A percentile compares a stretch with the other conserved stretches of the same genome.
These are phyloP conservation scores for Fragilaria crotonensis DNA, from an alignment of 108 stramenopile genomes.

Conservation along the genomic window DNA sequence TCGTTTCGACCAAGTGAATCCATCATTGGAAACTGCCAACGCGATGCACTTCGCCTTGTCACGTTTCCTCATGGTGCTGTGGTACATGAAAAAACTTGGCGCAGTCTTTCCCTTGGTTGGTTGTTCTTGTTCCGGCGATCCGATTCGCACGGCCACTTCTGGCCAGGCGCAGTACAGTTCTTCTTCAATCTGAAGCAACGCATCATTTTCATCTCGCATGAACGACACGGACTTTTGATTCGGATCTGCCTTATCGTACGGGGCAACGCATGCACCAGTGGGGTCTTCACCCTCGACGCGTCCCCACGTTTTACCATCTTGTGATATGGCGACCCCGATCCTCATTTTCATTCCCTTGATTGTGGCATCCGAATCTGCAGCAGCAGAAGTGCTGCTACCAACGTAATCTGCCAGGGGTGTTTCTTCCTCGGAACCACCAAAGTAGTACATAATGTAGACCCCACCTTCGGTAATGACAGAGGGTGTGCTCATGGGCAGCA, in stretches of 20 bases:
- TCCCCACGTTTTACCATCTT: constrained; percentile 87
- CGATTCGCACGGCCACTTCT: constrained; percentile 62
- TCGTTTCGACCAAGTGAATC: constrained; percentile 74
- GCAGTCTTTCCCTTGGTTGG: constrained; percentile 17
- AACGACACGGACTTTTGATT: constrained; percentile 27
- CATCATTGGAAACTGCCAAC: constrained; percentile 68
- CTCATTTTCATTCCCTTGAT: constrained; percentile 86
- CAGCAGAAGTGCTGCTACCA: constrained; percentile 22
- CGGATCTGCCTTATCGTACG: constrained; percentile 44
- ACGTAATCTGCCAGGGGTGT: constrained; percentile 47
- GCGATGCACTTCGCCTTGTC: constrained; percentile 75
- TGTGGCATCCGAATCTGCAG: constrained; percentile 30
- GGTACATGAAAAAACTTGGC: constrained; percentile 86
- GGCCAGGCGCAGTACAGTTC: constrained; percentile 92
- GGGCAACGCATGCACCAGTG: constrained; percentile 63
- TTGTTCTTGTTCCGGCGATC: constrained; percentile 20
- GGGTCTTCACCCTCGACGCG: constrained; percentile 82
- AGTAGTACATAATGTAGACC: constrained; percentile 89
- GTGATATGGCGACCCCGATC: constrained; percentile 85
- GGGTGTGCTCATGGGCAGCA: constrained; percentile 77
- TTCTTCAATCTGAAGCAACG: constrained; percentile 42
- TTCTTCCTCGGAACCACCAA: constrained; percentile 83
- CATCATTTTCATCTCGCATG: constrained; percentile 37
- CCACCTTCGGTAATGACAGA: constrained; percentile 77
- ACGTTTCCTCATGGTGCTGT: constrained; percentile 81